These are phyloP conservation scores for Taxillus chinensis DNA, from an alignment of 164 flowering plant genomes.

Conservation along the genomic window DNA sequence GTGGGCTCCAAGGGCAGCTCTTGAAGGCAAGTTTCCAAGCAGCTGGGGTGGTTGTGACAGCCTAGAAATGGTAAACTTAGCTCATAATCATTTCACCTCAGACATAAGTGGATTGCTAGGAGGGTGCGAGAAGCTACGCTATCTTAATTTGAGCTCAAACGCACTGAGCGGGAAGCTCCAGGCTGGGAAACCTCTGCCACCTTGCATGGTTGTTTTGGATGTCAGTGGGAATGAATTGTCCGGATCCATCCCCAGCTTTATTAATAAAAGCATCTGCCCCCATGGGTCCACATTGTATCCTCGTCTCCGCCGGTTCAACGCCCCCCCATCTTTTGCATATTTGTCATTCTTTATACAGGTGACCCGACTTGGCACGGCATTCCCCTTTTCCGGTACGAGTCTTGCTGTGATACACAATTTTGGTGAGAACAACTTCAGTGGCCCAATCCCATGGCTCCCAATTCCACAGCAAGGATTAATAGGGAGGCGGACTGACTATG, in stretches of 20 bases:
- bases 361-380: neutral
- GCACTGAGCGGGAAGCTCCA: neutral
- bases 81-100: neutral
- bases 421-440: neutral
- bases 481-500: neutral
- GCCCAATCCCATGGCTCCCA: neutral
- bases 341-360: constrained; percentile 2
- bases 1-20: neutral
- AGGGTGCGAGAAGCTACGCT: neutral
- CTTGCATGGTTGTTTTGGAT: neutral
- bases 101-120: neutral
- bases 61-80: neutral
- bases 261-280: too few species aligned
- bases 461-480: too few species aligned
- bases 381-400: constrained; percentile 3
- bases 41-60: neutral
- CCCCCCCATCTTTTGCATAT: constrained; percentile 2
- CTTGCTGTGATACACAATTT: constrained; percentile 17
- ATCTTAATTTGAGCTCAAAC: neutral
- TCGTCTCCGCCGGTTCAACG: too few species aligned
- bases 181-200: neutral
- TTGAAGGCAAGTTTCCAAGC: neutral
- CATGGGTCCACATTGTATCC: too few species aligned
- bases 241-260: neutral
- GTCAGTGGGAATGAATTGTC: neutral